Conservation (phyloP, 257 asterid genomes). For the Verbena officinalis region DNA sequence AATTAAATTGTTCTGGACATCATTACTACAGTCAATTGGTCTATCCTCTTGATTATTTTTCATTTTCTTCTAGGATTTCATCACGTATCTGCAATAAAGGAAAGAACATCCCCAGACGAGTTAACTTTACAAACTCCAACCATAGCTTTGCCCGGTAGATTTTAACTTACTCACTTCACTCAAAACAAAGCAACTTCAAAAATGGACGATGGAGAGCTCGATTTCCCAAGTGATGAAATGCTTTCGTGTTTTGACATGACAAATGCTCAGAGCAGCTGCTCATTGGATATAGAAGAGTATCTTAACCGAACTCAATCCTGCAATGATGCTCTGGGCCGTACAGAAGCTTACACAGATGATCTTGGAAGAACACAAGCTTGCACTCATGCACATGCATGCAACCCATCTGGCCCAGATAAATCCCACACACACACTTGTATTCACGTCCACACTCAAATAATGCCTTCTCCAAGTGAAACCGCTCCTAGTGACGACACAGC, state of each 20-base stretch:
- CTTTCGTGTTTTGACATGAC: conserved; percentile 49
- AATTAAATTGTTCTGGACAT: conserved; percentile 2
- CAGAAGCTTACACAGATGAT: conserved; percentile 53
- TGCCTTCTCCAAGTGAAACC: conserved; percentile 65
- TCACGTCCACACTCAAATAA: conserved; percentile 91
- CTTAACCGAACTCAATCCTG: conserved; percentile 48
- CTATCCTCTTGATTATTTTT: not conserved
- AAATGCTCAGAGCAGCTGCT: conserved; percentile 59
- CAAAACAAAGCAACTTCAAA: conserved; percentile 22
- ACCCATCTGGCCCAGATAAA: conserved; percentile 87
- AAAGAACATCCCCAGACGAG: not conserved
- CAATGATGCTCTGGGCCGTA: conserved; percentile 55
- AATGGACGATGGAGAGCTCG: conserved; percentile 61
- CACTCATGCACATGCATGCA: conserved; percentile 97
- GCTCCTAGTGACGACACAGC: conserved; percentile 86
- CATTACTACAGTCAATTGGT: not conserved
- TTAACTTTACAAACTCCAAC: not conserved
- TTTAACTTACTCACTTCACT: conserved; percentile 8
- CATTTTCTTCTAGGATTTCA: conserved; percentile 23
- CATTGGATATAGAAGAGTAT: conserved; percentile 62
- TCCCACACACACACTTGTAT: conserved; percentile 87
- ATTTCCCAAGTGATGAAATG: conserved; percentile 48
- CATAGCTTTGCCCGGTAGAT: not conserved
- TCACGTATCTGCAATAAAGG: not conserved
- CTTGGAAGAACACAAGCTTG: conserved; percentile 70